Evolutionary conservation across 1,284 basidiomycete species (phyloP), one percentile per base, ranked within the genome.

Genomic region (Athelia sp.): DNA sequence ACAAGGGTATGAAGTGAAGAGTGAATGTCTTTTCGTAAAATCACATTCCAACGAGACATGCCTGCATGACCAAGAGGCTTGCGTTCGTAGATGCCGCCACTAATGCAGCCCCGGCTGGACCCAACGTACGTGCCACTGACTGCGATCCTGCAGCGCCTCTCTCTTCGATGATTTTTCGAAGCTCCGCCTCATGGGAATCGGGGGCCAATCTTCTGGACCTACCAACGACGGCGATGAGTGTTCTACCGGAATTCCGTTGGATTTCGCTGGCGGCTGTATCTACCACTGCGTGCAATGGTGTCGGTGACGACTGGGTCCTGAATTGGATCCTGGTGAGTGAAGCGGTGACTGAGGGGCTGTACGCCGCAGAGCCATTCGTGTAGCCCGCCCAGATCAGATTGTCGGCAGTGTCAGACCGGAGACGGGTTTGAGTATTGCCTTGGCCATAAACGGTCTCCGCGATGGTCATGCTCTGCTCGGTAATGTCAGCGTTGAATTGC

Each of bases 361-460:
- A 61, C 2, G 53, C 49, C 48, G 52, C 53, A 8, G 63, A 55
- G 1, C 55, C 58, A 19, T 43, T 56, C 26, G 79, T 68, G 55
- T 79, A 84, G 6, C 72, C 73, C 1, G 72, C 68, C 88, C 87
- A 90, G 11, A 78, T 58, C 23, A 90, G 47, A 58, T 82, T 79
- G 60, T 92, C 90, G 2, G 87, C 87, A 1, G 84, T 84, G 26
- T 86, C 79, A 1, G 86, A 90, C n/a, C 75, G 75, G 15, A 90
- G 63, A 21, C 78, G 74, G 4, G 74, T 82, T 56, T 83, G 74
- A 1, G 87, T 84, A 49, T 71, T 81, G n/a, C 71, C 66, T 19
- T 72, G 66, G 0, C 76, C 83, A 50, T 90, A 89, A 0, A 89
- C 26, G 26, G 26, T 13, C 26, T 6, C 26, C 13, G 26, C 26